Evolutionary conservation across 176 grass and related monocot species (phyloP).

Genomic region (Raddia distichophylla): DNA sequence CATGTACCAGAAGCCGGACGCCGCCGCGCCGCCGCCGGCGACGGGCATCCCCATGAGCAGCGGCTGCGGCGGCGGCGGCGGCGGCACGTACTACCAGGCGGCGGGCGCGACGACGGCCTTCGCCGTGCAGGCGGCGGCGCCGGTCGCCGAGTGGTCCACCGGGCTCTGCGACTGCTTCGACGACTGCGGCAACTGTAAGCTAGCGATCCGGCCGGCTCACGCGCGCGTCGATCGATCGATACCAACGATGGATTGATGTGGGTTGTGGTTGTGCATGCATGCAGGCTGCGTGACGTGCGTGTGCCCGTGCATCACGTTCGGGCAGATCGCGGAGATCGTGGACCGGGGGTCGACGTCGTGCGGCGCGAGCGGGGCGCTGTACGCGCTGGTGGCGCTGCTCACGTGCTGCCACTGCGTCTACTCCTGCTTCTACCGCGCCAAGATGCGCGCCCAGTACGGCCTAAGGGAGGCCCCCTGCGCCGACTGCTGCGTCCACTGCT

Average conservation of each 20-base stretch:
- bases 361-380: constrained; percentile 56
- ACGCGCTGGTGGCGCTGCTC: constrained; percentile 49
- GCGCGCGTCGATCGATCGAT: neutral
- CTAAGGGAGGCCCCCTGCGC: constrained; percentile 56
- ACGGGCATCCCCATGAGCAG: constrained; percentile 33
- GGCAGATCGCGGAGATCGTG: constrained; percentile 68
- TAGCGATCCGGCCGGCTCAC: no score
- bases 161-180: constrained; percentile 68
- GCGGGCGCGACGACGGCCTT: constrained; percentile 17
- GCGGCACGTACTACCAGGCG: constrained; percentile 16
- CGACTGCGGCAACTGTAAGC: constrained; percentile 65
- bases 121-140: constrained; percentile 40
- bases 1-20: constrained; percentile 43
- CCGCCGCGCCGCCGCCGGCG: neutral
- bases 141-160: constrained; percentile 57
- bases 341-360: constrained; percentile 69
- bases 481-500: constrained; percentile 74
- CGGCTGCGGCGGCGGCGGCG: neutral
- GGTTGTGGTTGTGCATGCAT: neutral
- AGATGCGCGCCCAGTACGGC: constrained; percentile 62
- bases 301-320: constrained; percentile 73
- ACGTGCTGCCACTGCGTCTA: constrained; percentile 62
- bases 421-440: constrained; percentile 82
- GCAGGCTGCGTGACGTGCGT: constrained; percentile 63
- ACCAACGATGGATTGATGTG: neutral